Evolutionary conservation across 2,329 filamentous ascomycete genomes (phyloP), one percentile per base, ranked within the genome.

Genomic region (Ophiocordyceps camponoti-floridani): DNA sequence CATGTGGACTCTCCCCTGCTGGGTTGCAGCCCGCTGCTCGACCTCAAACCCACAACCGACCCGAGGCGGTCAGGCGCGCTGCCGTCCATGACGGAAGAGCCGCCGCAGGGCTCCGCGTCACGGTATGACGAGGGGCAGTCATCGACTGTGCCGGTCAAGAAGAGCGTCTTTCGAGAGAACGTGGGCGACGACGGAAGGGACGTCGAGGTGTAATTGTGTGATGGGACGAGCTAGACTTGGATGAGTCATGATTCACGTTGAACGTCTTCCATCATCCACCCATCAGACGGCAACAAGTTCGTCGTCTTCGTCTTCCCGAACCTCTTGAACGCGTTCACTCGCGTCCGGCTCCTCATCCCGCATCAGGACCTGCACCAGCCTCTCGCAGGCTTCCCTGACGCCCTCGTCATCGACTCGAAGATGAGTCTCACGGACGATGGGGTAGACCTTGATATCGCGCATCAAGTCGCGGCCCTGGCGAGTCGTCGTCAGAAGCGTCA

Each of bases 281-380:
- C 23, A 23, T 41, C 12, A 26, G 2, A 77, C 70, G 51, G 76
- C 71, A 0, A 74, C 64, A 43, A 77, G 64, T 12, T 30, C 66
- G 14, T 75, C 66, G 14, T 77, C 72, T 6, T 75, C 70, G 40
- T 70, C 65, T 1, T 63, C 69, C 11, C 62, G 58, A 10, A 65
- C 46, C 49, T 71, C 69, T 37, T 68, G 63, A 47, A 61, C 63
- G 53, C 52, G 71, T 63, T 65, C 51, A 51, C 60, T 58, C 46
- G 71, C 67, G 47, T 66, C 61, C 43, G 66, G 56, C 40, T 52
- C 55, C 41, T 65, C 79, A 41, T 87, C 84, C 46, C 84, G 70
- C 77, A 87, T 86, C 48, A 94, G 59, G 7, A 94, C 78, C 58
- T 98, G 86, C 42, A 98, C 91, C 44, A 96, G 58, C 46, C 91